Base-by-base conservation (phyloP, 805 yeast genomes). In the Lipomyces yamadae region DNA sequence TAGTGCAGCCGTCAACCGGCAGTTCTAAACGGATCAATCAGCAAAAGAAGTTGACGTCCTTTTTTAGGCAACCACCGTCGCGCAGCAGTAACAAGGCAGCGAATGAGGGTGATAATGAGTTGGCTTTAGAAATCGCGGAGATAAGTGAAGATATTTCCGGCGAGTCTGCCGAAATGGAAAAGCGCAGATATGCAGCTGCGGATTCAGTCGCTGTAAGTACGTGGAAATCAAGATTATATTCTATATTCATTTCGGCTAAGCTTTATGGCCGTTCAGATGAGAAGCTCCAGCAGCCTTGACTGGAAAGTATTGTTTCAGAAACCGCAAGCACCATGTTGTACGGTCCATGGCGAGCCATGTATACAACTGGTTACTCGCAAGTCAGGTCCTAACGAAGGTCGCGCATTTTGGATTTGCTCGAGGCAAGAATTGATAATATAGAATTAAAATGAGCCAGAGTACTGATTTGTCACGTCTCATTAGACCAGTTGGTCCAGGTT, bases 371-470 rank as follows among this genome's bases (percentile, higher is more conserved):
- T 61, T 5, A 69, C 79, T 4, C 76, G 72, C 35, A 78, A 78
- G 58, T 70, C 73, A 6, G 80, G 81, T 1, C 71, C 74, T 11
- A 78, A 79, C 59, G 72, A 73, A 58, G 81, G 81, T 37, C 74
- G 81, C 11, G 72, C 72, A 10, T 80, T 80, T 63, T 80, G 82
- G 82, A 70, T 74, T 7, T 80, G 82, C 61, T 61, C 73, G 2
- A 70, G 78, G 72, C 68, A 59, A 13, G 60, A 35, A 4, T 4
- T 2, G 2, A 11, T 48, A 5, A 7, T 4, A 11, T 55, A 33
- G 8, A n/a, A n/a, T 32, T 30, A 11, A 13, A 6, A 58, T 24
- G 24, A 60, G 45, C 18, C 63, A 57, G 29, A 32, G 11, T 32
- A 11, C 11, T 13, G 2, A 3, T n/a, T 54, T 24, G 37, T 18